Base-by-base conservation (phyloP, 2,329 filamentous ascomycete species). In the Huntiella abstrusa region DNA sequence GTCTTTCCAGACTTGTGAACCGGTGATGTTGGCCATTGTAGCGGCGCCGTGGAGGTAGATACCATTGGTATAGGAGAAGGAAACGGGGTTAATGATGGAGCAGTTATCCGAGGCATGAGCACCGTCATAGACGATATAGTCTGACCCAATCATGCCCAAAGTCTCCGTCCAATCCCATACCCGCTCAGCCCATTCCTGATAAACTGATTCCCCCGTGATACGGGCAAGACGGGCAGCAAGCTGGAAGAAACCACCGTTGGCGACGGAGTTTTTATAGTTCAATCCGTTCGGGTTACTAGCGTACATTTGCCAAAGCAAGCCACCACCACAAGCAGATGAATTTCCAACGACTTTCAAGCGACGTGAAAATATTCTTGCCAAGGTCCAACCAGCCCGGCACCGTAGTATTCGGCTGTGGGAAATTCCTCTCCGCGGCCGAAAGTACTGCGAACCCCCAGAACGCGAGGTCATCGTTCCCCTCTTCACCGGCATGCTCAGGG, bases 181-280 rank as follows among this genome's bases (percentile, higher is more conserved):
- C 55, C 72, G 75, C 40, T 67, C 59, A 1, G 80, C 78, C 80
- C 79, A 84, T 13, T 80, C 69, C 11, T 64, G 51, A 54, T 83
- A 83, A 0, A 72, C 79, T 43, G 69, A 59, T 54, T 83, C 78
- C 12, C 74, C 75, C 0, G 78, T 83, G 50, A 74, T 77, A 41
- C 78, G 73, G 19, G 78, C 80, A 11, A 88, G 68, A 13, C 83
- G 77, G 1, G 84, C 82, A 3, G 80, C 77, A 10, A 93, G 68
- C 55, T 87, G 80, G 60, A 92, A 87, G 57, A 91, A 75, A n/a
- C 77, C 78, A 37, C 82, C 83, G 59, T 91, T 91, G 51, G 77
- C 78, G 54, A 87, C 74, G 4, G 50, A 39, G 63, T 88, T 88
- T 62, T 87, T 91, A 70, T 92, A 91, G 55, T 75, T 70, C 58